phyloP scores from a whole-genome alignment of 148 eudicot genomes.

The Silene conica region DNA sequence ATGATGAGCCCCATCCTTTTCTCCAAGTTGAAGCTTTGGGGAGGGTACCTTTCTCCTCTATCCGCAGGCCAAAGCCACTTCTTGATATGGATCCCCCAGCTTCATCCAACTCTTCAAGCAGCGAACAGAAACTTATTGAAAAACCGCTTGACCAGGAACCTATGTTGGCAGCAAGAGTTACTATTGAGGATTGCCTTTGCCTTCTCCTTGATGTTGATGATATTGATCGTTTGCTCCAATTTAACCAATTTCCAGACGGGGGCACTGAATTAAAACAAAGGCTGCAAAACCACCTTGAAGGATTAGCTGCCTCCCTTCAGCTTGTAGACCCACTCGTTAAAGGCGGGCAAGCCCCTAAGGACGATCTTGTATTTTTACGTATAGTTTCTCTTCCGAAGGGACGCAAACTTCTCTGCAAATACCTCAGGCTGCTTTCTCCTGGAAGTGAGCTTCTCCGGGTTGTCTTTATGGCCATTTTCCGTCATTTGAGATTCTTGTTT shows the following conservation, averaged over 20 bases:
- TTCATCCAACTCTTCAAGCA: conserved; percentile 33
- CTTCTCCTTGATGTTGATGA: conserved; percentile 94
- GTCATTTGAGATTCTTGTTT: conserved; percentile 83
- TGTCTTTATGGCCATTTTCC: conserved; percentile 88
- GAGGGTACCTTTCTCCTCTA: conserved; percentile 78
- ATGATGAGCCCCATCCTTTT: conserved; percentile 71
- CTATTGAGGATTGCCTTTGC: conserved; percentile 76
- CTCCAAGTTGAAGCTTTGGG: conserved; percentile 91
- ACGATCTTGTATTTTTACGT: conserved; percentile 68
- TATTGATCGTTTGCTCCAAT: conserved; percentile 68
- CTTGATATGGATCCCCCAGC: conserved; percentile 71
- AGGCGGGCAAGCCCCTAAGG: conserved; percentile 47
- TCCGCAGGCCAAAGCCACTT: conserved; percentile 88
- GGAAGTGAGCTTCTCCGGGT: conserved; percentile 65
- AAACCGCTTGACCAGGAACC: conserved; percentile 93
- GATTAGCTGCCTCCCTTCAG: conserved; percentile 78
- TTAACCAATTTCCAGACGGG: conserved; percentile 70
- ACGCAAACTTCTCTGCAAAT: conserved; percentile 64
- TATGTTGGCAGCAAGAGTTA: conserved; percentile 89
- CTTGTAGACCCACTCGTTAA: conserved; percentile 77
- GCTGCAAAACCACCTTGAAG: conserved; percentile 72
- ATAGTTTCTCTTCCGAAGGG: conserved; percentile 82
- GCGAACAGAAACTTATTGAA: conserved; percentile 41
- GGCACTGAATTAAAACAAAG: conserved; percentile 63
- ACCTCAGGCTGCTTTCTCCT: conserved; percentile 60